Percentiles rank a stretch among this genome's conserved stretches.
Conservation (phyloP, 1,284 basidiomycete species). For the Fomitopsis betulina region DNA sequence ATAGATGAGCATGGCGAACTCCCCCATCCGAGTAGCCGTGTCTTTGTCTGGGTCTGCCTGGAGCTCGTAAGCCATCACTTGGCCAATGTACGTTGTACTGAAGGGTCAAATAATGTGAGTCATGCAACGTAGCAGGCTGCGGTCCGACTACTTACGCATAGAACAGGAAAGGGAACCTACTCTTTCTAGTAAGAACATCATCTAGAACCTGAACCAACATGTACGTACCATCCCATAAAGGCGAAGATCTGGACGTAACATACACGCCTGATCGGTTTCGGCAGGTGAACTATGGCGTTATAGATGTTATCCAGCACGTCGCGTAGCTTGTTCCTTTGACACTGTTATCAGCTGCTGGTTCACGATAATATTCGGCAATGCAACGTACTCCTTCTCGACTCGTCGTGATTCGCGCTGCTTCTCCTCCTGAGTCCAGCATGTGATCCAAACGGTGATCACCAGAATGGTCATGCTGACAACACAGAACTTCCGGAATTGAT, state of each 20-base stretch:
- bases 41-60: slow-evolving; percentile 73
- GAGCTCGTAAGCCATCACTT: slow-evolving; percentile 82
- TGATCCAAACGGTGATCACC: slow-evolving; percentile 79
- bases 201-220: neutral
- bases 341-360: slow-evolving; percentile 20
- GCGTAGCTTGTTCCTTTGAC: slow-evolving; percentile 38
- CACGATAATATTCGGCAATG: neutral
- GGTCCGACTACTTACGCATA: slow-evolving; percentile 57
- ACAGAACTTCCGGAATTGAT: slow-evolving; percentile 95
- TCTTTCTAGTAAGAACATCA: slow-evolving; percentile 1
- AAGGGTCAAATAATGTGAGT: neutral
- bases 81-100: slow-evolving; percentile 87
- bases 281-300: slow-evolving; percentile 68
- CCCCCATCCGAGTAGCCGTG: slow-evolving; percentile 80
- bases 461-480: slow-evolving; percentile 81
- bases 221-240: slow-evolving; percentile 82
- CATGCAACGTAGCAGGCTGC: slow-evolving; percentile 6
- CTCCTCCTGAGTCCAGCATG: slow-evolving; percentile 81
- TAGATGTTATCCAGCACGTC: slow-evolving; percentile 78
- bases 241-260: slow-evolving; percentile 90
- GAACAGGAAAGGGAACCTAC: slow-evolving; percentile 91
- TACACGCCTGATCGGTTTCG: slow-evolving; percentile 79
- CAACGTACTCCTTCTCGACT: slow-evolving; percentile 38
- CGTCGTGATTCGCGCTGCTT: slow-evolving; percentile 47
- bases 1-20: slow-evolving; percentile 87